Evolutionary conservation across 2,329 filamentous ascomycete genomes (phyloP).

Genomic region (Stylonectria norvegica): DNA sequence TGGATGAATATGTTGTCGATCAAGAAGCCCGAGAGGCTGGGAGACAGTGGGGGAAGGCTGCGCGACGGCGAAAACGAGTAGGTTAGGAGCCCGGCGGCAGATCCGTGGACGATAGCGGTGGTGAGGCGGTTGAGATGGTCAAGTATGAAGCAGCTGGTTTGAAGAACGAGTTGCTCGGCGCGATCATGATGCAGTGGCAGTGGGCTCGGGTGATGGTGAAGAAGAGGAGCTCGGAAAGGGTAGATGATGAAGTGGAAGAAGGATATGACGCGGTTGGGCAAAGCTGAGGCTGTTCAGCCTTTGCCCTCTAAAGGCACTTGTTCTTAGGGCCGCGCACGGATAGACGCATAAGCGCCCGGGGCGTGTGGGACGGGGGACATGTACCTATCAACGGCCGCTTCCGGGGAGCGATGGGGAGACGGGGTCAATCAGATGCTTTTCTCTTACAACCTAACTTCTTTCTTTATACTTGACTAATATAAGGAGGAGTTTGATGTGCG

Average conservation of each 20-base stretch:
- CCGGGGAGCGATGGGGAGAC: no score
- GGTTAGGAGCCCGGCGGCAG: conserved; percentile 20
- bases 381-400: no score
- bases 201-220: conserved; percentile 15
- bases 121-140: conserved; percentile 15
- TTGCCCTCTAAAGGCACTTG: no score
- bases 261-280: conserved; percentile 19
- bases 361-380: no score
- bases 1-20: conserved; percentile 4
- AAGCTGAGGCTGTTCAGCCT: no score
- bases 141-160: conserved; percentile 20
- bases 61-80: conserved; percentile 10
- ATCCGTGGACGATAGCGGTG: conserved; percentile 13
- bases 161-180: conserved; percentile 17
- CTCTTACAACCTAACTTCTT: no score
- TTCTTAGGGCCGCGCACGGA: no score
- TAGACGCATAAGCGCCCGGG: no score
- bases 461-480: no score
- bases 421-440: no score
- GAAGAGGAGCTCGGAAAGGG: conserved; percentile 10
- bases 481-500: no score
- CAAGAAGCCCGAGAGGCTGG: conserved; percentile 2
- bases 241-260: conserved; percentile 6
- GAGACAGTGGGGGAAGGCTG: conserved; percentile 9
- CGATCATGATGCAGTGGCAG: conserved; percentile 25